A percentile compares a stretch with the other conserved stretches of the same genome.
phyloP scores from a whole-genome alignment of 257 asterid species.

The Nicotiana otophora region DNA sequence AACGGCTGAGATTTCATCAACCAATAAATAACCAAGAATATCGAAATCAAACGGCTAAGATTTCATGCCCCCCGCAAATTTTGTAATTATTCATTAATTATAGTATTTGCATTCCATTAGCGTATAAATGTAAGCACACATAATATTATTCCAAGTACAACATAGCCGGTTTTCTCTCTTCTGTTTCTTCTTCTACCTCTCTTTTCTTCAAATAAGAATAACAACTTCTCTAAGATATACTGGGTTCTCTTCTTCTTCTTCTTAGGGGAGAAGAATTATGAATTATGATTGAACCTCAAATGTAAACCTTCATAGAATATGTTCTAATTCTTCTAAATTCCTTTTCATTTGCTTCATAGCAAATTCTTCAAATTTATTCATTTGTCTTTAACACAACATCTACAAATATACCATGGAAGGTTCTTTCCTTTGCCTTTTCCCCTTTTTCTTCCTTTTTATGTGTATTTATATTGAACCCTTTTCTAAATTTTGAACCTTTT shows the following conservation, averaged over 20 bases:
- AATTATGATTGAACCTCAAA: slow-evolving; percentile 15
- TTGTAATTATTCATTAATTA: not conserved
- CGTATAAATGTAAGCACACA: slow-evolving; percentile 10
- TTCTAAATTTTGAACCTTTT: not conserved
- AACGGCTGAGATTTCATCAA: slow-evolving; percentile 22
- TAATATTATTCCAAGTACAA: slow-evolving; percentile 18
- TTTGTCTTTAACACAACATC: slow-evolving; percentile 1
- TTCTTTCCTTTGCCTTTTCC: not conserved
- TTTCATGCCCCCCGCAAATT: slow-evolving; percentile 17
- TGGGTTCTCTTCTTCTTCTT: slow-evolving; percentile 14
- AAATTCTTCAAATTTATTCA: not conserved
- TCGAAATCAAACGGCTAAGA: slow-evolving; percentile 21
- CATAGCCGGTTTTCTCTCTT: slow-evolving; percentile 26
- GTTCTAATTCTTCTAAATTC: slow-evolving; percentile 7
- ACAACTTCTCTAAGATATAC: slow-evolving; percentile 13
- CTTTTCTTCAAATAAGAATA: slow-evolving; percentile 35
- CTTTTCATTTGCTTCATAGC: slow-evolving; percentile 5
- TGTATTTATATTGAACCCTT: not conserved
- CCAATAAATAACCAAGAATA: too few species aligned
- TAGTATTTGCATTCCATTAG: not conserved
- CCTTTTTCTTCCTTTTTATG: not conserved
- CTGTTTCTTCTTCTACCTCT: slow-evolving; percentile 4
- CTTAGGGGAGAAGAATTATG: slow-evolving; percentile 29
- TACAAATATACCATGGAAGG: slow-evolving; percentile 9
- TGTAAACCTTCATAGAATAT: slow-evolving; percentile 14